phyloP scores from a whole-genome alignment of 495 filamentous ascomycete species.

The Massariosphaeria phaeospora region DNA sequence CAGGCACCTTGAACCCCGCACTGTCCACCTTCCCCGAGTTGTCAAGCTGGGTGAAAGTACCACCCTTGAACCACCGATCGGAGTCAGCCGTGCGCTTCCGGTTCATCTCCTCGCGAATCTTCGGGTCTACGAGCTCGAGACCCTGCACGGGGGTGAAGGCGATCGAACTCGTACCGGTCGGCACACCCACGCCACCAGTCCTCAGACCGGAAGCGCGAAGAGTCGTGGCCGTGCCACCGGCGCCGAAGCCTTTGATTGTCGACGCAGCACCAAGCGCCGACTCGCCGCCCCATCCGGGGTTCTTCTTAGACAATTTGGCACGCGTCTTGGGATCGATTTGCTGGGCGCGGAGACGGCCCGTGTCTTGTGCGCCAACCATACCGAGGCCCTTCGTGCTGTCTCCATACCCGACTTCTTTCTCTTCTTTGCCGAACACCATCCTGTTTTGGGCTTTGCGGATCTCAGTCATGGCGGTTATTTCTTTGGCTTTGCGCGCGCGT shows the following conservation, averaged over 20 bases:
- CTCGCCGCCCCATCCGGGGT: conserved; percentile 84
- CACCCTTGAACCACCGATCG: conserved; percentile 92
- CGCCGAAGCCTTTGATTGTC: conserved; percentile 71
- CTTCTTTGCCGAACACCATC: conserved; percentile 93
- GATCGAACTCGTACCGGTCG: conserved; percentile 71
- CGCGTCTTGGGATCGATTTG: conserved; percentile 92
- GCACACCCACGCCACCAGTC: conserved; percentile 58
- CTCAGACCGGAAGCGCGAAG: conserved; percentile 69
- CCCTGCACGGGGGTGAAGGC: conserved; percentile 94
- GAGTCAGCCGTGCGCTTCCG: conserved; percentile 89
- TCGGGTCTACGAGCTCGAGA: conserved; percentile 92
- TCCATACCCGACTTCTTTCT: conserved; percentile 89
- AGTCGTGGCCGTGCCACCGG: conserved; percentile 56
- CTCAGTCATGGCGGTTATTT: conserved; percentile 95
- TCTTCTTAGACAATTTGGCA: conserved; percentile 88
- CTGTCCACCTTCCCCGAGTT: conserved; percentile 39
- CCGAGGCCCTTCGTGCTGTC: conserved; percentile 84
- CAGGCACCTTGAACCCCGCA: conserved; percentile 44
- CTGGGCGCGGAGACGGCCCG: conserved; percentile 75
- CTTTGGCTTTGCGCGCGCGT: conserved; percentile 90
- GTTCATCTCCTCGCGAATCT: conserved; percentile 67
- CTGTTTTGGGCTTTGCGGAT: conserved; percentile 94
- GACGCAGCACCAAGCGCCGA: conserved; percentile 51
- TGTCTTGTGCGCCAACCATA: conserved; percentile 87
- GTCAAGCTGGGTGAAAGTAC: conserved; percentile 89